Evolutionary conservation across 2,329 filamentous ascomycete species (phyloP).

Genomic region (Fusarium dlaminii): DNA sequence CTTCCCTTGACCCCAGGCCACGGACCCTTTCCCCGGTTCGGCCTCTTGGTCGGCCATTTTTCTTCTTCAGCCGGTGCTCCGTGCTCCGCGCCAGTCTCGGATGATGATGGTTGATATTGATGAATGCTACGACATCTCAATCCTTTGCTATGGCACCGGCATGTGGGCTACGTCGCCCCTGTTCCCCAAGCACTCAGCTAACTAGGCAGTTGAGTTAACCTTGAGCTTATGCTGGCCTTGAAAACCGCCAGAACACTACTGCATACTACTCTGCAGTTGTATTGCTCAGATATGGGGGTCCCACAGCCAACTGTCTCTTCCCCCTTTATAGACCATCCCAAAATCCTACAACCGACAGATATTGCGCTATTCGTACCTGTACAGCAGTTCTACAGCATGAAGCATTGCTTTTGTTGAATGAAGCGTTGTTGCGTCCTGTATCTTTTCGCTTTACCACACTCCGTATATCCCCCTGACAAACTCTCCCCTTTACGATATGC

Average conservation of each 20-base stretch:
- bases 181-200: conserved; percentile 3
- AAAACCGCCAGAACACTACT: neutral
- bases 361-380: conserved; percentile 3
- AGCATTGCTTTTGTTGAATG: neutral
- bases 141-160: neutral
- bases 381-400: conserved; percentile 4
- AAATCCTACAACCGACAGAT: neutral
- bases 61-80: conserved; percentile 28
- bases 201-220: neutral
- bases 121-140: conserved; percentile 4
- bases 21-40: conserved; percentile 38
- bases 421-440: conserved; percentile 5
- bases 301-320: neutral
- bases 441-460: conserved; percentile 15
- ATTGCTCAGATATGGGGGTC: conserved; percentile 13
- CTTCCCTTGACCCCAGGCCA: conserved; percentile 18
- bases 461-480: neutral
- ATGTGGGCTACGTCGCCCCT: conserved; percentile 15
- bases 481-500: neutral
- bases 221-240: conserved; percentile 8
- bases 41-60: conserved; percentile 41
- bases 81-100: conserved; percentile 27
- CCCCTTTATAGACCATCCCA: neutral
- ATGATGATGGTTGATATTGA: conserved; percentile 19
- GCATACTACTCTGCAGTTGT: conserved; percentile 1